Base-by-base conservation (phyloP, 1,284 basidiomycete genomes). In the Naganishia sp. region DNA sequence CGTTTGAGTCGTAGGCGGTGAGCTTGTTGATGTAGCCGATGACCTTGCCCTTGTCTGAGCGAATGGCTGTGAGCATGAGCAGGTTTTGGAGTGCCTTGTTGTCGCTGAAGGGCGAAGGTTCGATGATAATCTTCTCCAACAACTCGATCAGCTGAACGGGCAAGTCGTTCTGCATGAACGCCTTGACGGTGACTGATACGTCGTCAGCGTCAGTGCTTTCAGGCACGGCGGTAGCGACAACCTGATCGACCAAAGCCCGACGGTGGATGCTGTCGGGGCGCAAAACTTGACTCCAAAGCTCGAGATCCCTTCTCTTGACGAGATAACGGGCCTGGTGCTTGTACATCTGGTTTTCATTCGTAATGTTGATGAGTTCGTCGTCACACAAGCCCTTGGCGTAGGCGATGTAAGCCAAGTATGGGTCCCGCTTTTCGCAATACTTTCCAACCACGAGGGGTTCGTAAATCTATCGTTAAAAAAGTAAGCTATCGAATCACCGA, bases 281-380 rank as follows among this genome's bases (percentile, higher is more conserved):
- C 64, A 99, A 88, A 47, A 99, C 96, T 81, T 97, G 92, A 2
- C 89, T 88, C 96, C 96, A 99, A 52, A 99, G 87, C 71, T 99
- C 95, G 28, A 92, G 87, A 71, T 94, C 89, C 69, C 95, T 90
- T 71, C 96, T 88, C 82, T 95, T 97, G 77, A 98, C 92, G 69
- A 99, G 87, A 82, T 99, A 99, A 46, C 96, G 88, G 63, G 96
- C 92, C 81, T 99, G 96, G 77, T 99, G 95, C 83, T 99, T 99
- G 86, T 96, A 99, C 96, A 99, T 99, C 41, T 94, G 90, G 83
- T 99, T 99, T 73, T 97, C 95, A 78, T 99, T 99, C 64, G 96
- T 99, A 80, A 99, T 95, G 41, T 87, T 80, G 77, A 99, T 94
- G 72, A 99, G 86, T 81, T 99, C 96, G 13, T 99, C 94, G 73